These are phyloP conservation scores for Phanerochaete sordida DNA, from an alignment of 768 basidiomycete genomes.

Conservation along the genomic window DNA sequence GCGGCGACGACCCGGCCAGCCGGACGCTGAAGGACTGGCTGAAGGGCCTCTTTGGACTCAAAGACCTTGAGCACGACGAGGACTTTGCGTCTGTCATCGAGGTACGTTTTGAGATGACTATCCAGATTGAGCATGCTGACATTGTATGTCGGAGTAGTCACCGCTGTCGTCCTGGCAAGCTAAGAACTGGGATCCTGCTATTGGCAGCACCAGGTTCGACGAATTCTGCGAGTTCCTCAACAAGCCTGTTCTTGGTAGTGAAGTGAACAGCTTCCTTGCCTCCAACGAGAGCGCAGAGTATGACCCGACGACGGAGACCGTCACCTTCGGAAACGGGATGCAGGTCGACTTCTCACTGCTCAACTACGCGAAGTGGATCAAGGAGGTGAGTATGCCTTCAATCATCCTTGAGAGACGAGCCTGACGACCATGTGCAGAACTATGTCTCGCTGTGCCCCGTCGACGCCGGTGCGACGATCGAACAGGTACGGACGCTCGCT, in stretches of 20 bases:
- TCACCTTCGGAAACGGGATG: conserved; percentile 42
- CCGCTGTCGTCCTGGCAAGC: conserved; percentile 78
- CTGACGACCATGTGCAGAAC: conserved; percentile 33
- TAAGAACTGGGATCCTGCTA: conserved; percentile 81
- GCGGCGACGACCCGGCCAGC: conserved; percentile 1
- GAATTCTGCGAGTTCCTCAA: conserved; percentile 61
- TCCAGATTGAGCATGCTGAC: background rate
- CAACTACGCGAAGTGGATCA: conserved; percentile 79
- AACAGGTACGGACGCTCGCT: conserved; percentile 44
- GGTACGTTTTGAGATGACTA: conserved; percentile 41
- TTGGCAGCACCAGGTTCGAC: conserved; percentile 60
- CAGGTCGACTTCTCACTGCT: conserved; percentile 55
- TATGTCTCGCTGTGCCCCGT: conserved; percentile 56
- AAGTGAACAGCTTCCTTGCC: conserved; percentile 23
- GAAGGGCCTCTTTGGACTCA: conserved; percentile 77
- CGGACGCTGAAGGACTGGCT: conserved; percentile 46
- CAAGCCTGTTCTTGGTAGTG: conserved; percentile 29
- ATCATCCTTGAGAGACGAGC: background rate
- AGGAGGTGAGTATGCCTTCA: conserved; percentile 41
- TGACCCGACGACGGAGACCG: conserved; percentile 26
- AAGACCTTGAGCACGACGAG: conserved; percentile 61
- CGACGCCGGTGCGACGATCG: conserved; percentile 34
- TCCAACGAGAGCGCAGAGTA: conserved; percentile 41
- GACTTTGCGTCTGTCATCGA: conserved; percentile 74
- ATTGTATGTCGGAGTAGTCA: conserved; percentile 27